Conservation (phyloP, 768 basidiomycete genomes). For the Russula brevipes region DNA sequence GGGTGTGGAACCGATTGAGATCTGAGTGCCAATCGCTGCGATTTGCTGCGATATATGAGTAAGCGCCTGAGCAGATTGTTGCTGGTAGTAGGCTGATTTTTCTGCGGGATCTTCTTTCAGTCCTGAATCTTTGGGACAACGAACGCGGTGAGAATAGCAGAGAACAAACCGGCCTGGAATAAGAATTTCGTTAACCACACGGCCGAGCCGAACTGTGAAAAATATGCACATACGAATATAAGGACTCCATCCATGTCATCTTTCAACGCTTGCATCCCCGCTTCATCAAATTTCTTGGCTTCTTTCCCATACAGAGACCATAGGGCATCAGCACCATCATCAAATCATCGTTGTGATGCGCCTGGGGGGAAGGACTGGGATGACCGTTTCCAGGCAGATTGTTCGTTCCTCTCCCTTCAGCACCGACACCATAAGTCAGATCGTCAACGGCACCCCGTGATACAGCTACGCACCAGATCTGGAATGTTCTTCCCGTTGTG, state of each 20-base stretch:
- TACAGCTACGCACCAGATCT: no score
- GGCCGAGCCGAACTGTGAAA: no score
- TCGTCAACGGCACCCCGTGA: neutral
- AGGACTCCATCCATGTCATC: neutral
- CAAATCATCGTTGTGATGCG: neutral
- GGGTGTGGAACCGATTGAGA: neutral
- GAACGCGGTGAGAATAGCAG: slow-evolving; percentile 2
- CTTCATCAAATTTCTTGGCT: neutral
- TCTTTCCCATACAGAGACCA: neutral
- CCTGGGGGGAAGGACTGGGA: no score
- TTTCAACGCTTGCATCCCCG: neutral
- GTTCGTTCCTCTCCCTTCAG: neutral
- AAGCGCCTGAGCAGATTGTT: neutral
- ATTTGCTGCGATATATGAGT: slow-evolving; percentile 10
- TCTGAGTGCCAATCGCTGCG: neutral
- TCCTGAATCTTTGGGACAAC: neutral
- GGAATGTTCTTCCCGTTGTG: no score
- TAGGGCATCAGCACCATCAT: neutral
- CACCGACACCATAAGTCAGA: neutral
- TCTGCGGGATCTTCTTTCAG: neutral
- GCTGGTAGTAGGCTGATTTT: neutral
- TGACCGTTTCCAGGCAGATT: neutral
- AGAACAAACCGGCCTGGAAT: slow-evolving; percentile 8
- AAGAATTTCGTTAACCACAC: neutral
- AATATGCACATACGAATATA: neutral